Evolutionary conservation across 2,329 filamentous ascomycete genomes (phyloP).

Genomic region (Chaetomium olivaceum): DNA sequence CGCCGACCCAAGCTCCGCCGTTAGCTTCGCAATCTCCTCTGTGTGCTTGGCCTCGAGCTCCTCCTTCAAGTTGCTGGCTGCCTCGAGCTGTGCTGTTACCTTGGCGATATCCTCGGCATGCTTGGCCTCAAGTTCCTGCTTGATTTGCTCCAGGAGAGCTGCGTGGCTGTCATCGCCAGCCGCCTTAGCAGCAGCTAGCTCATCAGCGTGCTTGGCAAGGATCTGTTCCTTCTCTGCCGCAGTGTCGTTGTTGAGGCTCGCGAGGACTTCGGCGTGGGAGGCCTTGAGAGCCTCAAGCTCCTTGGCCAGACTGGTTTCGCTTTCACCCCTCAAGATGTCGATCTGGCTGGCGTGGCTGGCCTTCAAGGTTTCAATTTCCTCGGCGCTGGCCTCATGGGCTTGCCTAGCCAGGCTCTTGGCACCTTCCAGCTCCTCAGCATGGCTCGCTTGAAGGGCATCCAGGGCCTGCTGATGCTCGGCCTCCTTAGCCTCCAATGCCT

Average conservation of each 20-base stretch:
- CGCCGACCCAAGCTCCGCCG: constrained; percentile 36
- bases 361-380: constrained; percentile 56
- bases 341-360: constrained; percentile 53
- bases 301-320: constrained; percentile 39
- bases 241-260: constrained; percentile 46
- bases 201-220: constrained; percentile 36
- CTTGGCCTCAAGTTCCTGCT: constrained; percentile 36
- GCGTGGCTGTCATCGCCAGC: constrained; percentile 33
- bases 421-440: constrained; percentile 59
- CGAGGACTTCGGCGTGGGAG: constrained; percentile 47
- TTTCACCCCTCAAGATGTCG: constrained; percentile 33
- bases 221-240: constrained; percentile 44
- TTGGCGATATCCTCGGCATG: constrained; percentile 37
- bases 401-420: constrained; percentile 55
- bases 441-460: constrained; percentile 56
- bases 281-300: constrained; percentile 44
- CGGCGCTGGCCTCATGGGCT: constrained; percentile 50
- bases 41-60: constrained; percentile 37
- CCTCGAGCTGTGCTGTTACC: constrained; percentile 38
- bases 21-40: constrained; percentile 36
- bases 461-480: constrained; percentile 56
- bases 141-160: constrained; percentile 33
- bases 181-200: constrained; percentile 33
- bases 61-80: constrained; percentile 34
- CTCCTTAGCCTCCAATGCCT: constrained; percentile 53